Conservation (phyloP, 305 asterid genomes). For the Rubia balearica region DNA sequence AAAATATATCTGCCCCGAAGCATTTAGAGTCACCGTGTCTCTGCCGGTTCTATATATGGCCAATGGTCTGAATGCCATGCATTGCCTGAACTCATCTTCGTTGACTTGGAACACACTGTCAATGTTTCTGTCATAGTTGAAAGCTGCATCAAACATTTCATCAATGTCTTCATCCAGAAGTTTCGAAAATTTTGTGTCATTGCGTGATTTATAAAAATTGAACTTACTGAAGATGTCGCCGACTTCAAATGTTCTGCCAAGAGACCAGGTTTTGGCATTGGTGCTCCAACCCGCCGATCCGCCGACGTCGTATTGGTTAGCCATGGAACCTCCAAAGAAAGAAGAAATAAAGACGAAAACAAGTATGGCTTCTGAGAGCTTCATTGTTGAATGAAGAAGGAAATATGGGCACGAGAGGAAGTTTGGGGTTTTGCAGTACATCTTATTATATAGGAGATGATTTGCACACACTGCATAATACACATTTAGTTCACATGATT, state of each 20-base stretch:
- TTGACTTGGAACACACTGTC: neutral
- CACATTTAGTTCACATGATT: neutral
- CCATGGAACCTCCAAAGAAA: neutral
- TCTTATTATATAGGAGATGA: too few relatives aligned
- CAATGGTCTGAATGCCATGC: neutral
- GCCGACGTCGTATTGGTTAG: neutral
- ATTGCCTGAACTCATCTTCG: neutral
- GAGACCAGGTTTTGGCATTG: neutral
- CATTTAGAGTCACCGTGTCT: neutral
- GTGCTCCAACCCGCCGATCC: constrained; percentile 7
- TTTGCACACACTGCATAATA: neutral
- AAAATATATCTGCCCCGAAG: neutral
- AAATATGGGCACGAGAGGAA: neutral
- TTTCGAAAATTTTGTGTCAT: too few relatives aligned
- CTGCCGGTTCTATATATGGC: neutral
- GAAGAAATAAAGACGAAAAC: neutral
- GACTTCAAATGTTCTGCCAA: neutral
- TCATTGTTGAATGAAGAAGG: neutral
- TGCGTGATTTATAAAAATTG: neutral
- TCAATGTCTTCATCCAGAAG: neutral
- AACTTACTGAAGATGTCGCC: constrained; percentile 7
- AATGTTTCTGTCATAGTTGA: neutral
- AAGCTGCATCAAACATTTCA: constrained; percentile 3
- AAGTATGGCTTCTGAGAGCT: neutral
- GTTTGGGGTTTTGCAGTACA: too few relatives aligned